phyloP scores from a whole-genome alignment of 2,329 filamentous ascomycete genomes.

The Ophiocordyceps polyrhachis-furcata region DNA sequence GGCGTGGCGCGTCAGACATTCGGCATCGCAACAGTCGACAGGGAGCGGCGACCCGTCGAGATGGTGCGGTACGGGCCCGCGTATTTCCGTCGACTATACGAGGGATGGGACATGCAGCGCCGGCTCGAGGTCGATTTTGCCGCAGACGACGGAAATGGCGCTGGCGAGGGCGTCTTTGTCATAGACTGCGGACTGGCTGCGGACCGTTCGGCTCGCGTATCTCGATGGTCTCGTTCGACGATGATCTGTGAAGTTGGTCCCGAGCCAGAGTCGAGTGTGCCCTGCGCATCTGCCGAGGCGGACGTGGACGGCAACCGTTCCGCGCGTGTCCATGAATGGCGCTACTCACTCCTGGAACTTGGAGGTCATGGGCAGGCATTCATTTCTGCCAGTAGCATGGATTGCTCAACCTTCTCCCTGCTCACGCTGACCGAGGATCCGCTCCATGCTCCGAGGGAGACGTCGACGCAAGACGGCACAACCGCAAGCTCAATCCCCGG shows the following conservation, averaged over 20 bases:
- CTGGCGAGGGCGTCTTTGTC: conserved; percentile 60
- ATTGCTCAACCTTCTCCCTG: conserved; percentile 54
- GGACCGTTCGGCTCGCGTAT: conserved; percentile 23
- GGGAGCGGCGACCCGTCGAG: conserved; percentile 47
- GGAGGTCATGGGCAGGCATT: conserved; percentile 38
- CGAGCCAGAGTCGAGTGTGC: no score
- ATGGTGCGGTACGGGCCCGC: conserved; percentile 59
- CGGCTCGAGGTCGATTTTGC: conserved; percentile 79
- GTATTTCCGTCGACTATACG: conserved; percentile 59
- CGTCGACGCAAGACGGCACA: conserved; percentile 22
- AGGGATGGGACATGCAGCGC: conserved; percentile 85
- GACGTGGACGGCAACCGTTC: not conserved
- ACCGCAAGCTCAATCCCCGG: conserved; percentile 52
- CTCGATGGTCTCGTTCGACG: conserved; percentile 22
- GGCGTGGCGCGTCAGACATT: conserved; percentile 20
- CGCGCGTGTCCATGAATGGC: conserved; percentile 13
- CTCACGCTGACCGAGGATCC: conserved; percentile 65
- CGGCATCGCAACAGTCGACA: no score
- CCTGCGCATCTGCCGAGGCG: no score
- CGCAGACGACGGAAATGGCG: conserved; percentile 54
- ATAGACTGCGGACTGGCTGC: conserved; percentile 54
- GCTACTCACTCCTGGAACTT: conserved; percentile 19
- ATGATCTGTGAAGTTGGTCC: not conserved
- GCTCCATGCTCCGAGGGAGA: conserved; percentile 24
- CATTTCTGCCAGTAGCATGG: conserved; percentile 53